Evolutionary conservation across 257 asterid genomes (phyloP).

Genomic region (Scutellaria barbata): DNA sequence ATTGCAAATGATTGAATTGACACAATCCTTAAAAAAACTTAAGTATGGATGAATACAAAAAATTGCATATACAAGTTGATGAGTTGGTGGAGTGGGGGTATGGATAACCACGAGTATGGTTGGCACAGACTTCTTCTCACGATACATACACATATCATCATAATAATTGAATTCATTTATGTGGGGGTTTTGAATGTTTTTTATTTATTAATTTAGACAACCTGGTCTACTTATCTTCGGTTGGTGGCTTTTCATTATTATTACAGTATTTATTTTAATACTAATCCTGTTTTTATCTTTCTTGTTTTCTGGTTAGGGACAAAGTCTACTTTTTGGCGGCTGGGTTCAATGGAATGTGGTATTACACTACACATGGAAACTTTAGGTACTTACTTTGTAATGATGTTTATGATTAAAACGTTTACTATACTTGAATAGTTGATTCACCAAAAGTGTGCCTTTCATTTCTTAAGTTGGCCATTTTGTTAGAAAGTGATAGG

Average conservation of each 20-base stretch:
- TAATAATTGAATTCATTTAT: not conserved
- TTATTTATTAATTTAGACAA: slow-evolving; percentile 19
- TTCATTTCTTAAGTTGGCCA: too few species aligned
- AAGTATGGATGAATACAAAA: not conserved
- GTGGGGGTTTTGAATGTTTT: slow-evolving; percentile 14
- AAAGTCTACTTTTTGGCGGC: too few species aligned
- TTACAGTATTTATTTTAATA: too few species aligned
- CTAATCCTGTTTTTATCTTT: slow-evolving; percentile 2
- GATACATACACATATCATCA: not conserved
- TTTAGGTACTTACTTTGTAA: too few species aligned
- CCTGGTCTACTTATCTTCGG: slow-evolving; percentile 34
- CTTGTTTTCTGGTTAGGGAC: not conserved
- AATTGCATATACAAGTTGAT: not conserved
- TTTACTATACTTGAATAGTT: too few species aligned
- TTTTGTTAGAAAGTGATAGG: too few species aligned
- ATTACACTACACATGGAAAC: too few species aligned
- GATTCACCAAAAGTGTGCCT: not conserved
- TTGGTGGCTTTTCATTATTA: slow-evolving; percentile 22
- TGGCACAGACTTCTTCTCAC: slow-evolving; percentile 36
- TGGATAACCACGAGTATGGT: slow-evolving; percentile 34
- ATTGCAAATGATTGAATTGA: not conserved
- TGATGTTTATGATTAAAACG: too few species aligned
- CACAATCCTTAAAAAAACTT: not conserved
- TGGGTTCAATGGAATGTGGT: not conserved
- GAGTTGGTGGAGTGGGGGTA: slow-evolving; percentile 13